A percentile compares a stretch with the other conserved stretches of the same genome.
These are phyloP conservation scores for Cornus kousa DNA, from an alignment of 148 eudicot genomes.

Conservation along the genomic window DNA sequence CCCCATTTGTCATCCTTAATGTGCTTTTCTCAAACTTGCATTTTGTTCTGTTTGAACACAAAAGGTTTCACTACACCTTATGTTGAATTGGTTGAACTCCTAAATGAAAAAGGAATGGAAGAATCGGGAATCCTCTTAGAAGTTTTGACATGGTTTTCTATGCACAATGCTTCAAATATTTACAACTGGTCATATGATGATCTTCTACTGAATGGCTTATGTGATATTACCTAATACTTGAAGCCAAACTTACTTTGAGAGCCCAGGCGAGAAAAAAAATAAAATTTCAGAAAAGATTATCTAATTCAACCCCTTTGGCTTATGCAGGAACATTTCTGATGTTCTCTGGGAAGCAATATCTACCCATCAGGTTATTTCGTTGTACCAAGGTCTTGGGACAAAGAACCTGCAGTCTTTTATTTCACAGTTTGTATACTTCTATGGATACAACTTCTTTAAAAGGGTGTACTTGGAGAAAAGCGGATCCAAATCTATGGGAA, in stretches of 20 bases:
- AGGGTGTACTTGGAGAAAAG: conserved; percentile 72
- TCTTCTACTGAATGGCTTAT: not conserved
- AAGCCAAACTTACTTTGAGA: not conserved
- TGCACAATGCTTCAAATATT: not conserved
- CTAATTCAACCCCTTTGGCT: conserved; percentile 1
- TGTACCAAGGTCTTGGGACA: conserved; percentile 91
- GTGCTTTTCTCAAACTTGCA: too few relatives aligned
- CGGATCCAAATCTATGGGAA: conserved; percentile 72
- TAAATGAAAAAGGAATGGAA: not conserved
- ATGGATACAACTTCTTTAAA: conserved; percentile 91
- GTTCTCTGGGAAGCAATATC: conserved; percentile 86
- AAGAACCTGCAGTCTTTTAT: conserved; percentile 88
- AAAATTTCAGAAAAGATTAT: conserved; percentile 3
- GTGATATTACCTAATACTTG: not conserved
- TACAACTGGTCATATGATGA: not conserved
- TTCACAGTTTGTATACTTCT: conserved; percentile 80
- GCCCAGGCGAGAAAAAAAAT: not conserved
- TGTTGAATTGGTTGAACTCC: not conserved
- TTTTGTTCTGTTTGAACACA: not conserved
- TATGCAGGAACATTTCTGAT: conserved; percentile 76
- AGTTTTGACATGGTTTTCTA: not conserved
- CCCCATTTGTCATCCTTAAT: not conserved
- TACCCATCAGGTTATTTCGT: conserved; percentile 60
- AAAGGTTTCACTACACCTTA: not conserved
- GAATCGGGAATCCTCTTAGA: not conserved